A percentile compares a stretch with the other conserved stretches of the same genome.
phyloP scores from a whole-genome alignment of 805 yeast genomes.

The Sungouiella thailandica region DNA sequence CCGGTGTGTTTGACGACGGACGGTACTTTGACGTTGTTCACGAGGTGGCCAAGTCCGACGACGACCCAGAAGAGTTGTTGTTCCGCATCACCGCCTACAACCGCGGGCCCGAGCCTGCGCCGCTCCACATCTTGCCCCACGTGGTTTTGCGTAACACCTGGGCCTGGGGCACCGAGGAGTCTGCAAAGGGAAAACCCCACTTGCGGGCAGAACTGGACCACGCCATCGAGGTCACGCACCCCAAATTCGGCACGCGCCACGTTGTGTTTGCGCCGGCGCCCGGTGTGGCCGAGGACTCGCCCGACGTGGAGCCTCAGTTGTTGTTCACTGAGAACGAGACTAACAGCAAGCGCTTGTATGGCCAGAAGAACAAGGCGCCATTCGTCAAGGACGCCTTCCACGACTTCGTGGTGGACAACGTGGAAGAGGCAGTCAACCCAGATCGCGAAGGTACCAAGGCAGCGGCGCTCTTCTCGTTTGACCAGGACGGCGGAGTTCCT shows the following conservation, averaged over 20 bases:
- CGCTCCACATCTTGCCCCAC: conserved; percentile 82
- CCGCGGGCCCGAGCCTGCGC: conserved; percentile 79
- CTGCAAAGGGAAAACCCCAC: conserved; percentile 43
- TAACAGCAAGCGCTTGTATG: conserved; percentile 63
- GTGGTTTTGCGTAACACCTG: conserved; percentile 82
- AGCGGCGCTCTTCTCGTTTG: conserved; percentile 79
- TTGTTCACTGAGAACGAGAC: conserved; percentile 90
- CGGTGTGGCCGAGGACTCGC: conserved; percentile 50
- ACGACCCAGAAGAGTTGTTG: conserved; percentile 72
- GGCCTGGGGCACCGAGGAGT: conserved; percentile 76
- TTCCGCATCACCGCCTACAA: conserved; percentile 87
- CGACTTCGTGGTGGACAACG: conserved; percentile 65
- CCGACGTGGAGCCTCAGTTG: conserved; percentile 71
- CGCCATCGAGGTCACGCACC: conserved; percentile 58
- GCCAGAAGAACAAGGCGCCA: conserved; percentile 51
- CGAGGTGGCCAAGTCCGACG: conserved; percentile 84
- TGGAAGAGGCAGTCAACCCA: conserved; percentile 63
- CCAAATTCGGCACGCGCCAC: conserved; percentile 59
- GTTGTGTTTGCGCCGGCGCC: conserved; percentile 81
- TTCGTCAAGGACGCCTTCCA: conserved; percentile 91
- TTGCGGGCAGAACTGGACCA: conserved; percentile 38
- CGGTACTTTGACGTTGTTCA: conserved; percentile 83
- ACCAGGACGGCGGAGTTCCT: conserved; percentile 71
- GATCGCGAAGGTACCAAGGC: conserved; percentile 72
- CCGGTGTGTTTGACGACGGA: conserved; percentile 66